Evolutionary conservation across 345 rosid species (phyloP).

Genomic region (Aegle marmelos): DNA sequence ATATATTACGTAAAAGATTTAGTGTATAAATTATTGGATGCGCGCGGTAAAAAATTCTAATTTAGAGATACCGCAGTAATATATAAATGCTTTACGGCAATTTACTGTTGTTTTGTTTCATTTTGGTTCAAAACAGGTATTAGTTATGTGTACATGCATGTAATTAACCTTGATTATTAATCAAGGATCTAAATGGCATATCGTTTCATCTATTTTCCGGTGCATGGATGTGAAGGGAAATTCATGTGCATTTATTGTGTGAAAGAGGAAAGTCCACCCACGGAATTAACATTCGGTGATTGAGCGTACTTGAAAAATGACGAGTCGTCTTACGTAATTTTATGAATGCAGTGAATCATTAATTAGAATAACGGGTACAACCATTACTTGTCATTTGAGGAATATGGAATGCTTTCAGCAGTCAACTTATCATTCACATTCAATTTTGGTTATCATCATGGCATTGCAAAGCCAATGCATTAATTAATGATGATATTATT

Average conservation of each 20-base stretch:
- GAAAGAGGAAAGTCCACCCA: not conserved
- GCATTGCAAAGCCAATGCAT: slow-evolving; percentile 8
- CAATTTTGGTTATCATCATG: slow-evolving; percentile 18
- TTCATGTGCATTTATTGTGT: not conserved
- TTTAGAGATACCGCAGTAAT: no score
- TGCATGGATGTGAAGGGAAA: not conserved
- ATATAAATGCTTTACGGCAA: no score
- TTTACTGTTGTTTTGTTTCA: no score
- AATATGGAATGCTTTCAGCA: slow-evolving; percentile 8
- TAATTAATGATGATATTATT: slow-evolving; percentile 8
- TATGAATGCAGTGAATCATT: slow-evolving; percentile 2
- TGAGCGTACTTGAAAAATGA: not conserved
- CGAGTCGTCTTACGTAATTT: not conserved
- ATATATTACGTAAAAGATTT: not conserved
- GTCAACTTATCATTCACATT: slow-evolving; percentile 1
- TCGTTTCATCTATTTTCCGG: not conserved
- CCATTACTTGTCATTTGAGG: not conserved
- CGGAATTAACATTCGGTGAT: not conserved
- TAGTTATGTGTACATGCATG: not conserved
- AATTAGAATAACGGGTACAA: not conserved
- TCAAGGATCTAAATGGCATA: not conserved
- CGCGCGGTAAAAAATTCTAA: no score
- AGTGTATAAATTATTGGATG: no score
- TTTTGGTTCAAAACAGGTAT: no score
- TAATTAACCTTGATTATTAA: not conserved